Base-by-base conservation (phyloP, 2,329 filamentous ascomycete species). In the Microascus cirrosus region DNA sequence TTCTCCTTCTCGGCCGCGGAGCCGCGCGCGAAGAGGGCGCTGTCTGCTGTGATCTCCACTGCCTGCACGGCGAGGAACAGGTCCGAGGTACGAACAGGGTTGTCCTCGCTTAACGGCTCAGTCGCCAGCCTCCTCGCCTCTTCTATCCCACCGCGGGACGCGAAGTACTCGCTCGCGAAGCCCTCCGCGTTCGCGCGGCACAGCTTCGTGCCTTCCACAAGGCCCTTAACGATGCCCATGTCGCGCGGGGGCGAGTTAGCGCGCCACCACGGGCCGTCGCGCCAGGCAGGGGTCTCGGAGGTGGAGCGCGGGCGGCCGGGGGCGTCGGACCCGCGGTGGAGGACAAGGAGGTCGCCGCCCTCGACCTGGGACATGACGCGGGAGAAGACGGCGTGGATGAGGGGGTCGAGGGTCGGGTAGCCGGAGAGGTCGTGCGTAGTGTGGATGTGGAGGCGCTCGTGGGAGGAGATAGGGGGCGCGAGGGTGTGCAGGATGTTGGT, bases 301-400 rank as follows among this genome's bases (percentile, higher is more conserved):
- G 75, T 59, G 77, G 84, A 83, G 50, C 80, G 80, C 51, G 85
- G 82, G 53, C 85, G 85, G 34, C 83, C 84, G 53, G 85, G 82
- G 54, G 86, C 89, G 72, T 97, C 94, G 61, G 90, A 88, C 22
- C 94, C 94, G 42, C 92, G 89, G 73, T 99, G 94, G 60, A 97
- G 85, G 58, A 99, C 94, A 57, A 97, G 80, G 20, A 99, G 79
- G 66, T 97, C 94, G 58, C 94, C 94, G 62, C 94, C 94, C 73
- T 99, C 94, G 53, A 99, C 94, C 74, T 99, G 94, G n/a, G 91
- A 83, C 94, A 99, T 99, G 66, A 99, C 92, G 57, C 91, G 86
- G 58, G 88, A 88, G 75, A 99, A 99, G 62, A 94, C 91, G 59
- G 82, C 82, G 73, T 97, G 90, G 65, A 97, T 90, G 58, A 96